phyloP scores from a whole-genome alignment of 306 rosid species.

The Rosa chinensis region DNA sequence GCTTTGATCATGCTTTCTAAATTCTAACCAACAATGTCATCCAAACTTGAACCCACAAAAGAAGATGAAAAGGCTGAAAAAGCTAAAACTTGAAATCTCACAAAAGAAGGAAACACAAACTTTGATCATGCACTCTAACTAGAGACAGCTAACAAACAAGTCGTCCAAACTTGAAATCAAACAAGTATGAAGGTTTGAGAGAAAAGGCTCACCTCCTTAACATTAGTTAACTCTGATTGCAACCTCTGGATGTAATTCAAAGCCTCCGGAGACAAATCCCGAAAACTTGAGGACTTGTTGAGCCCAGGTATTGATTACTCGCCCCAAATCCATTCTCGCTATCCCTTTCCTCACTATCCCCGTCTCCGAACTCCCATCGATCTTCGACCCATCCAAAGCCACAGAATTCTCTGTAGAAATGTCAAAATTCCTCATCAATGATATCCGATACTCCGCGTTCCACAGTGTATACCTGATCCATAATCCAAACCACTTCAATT shows the following conservation, averaged over 20 bases:
- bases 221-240: constrained; percentile 60
- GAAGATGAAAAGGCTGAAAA: neutral
- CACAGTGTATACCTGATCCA: constrained; percentile 78
- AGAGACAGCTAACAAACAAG: neutral
- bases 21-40: neutral
- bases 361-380: constrained; percentile 29
- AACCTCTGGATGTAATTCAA: constrained; percentile 66
- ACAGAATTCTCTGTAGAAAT: constrained; percentile 35
- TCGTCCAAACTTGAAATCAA: neutral
- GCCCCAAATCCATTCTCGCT: constrained; percentile 35
- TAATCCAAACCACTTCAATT: neutral
- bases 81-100: neutral
- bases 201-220: constrained; percentile 54
- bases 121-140: neutral
- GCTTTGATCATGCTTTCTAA: neutral
- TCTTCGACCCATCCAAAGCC: constrained; percentile 25
- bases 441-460: constrained; percentile 92
- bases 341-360: constrained; percentile 29
- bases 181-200: neutral
- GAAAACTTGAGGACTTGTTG: constrained; percentile 38
- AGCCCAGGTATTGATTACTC: constrained; percentile 39
- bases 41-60: neutral
- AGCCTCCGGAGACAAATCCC: constrained; percentile 73
- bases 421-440: constrained; percentile 79
- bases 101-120: neutral